These are phyloP conservation scores for Metschnikowia similis DNA, from an alignment of 805 yeast genomes.

Conservation along the genomic window DNA sequence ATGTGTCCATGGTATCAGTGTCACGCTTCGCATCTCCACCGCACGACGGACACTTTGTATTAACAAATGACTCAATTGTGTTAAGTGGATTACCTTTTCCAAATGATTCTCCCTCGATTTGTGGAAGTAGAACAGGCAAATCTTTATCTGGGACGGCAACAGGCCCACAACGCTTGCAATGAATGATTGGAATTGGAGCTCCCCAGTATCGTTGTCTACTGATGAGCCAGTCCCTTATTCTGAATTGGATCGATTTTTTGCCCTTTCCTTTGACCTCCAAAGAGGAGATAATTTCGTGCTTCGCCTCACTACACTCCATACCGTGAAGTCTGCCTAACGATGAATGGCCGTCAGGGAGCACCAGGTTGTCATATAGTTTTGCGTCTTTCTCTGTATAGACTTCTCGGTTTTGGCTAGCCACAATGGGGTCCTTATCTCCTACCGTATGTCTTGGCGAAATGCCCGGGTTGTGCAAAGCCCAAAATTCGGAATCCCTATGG, in stretches of 20 bases:
- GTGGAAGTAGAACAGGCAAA: slow-evolving; percentile 79
- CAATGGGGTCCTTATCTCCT: slow-evolving; percentile 30
- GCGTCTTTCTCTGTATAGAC: slow-evolving; percentile 53
- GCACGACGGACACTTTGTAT: slow-evolving; percentile 80
- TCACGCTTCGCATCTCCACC: slow-evolving; percentile 72
- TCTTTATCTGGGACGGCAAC: slow-evolving; percentile 90
- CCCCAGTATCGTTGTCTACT: slow-evolving; percentile 98
- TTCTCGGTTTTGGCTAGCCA: slow-evolving; percentile 10
- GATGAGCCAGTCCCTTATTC: slow-evolving; percentile 89
- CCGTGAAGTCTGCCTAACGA: slow-evolving; percentile 46
- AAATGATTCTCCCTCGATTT: slow-evolving; percentile 47
- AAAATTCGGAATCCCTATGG: slow-evolving; percentile 74
- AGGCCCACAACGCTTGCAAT: slow-evolving; percentile 80
- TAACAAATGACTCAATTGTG: slow-evolving; percentile 60
- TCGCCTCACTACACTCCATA: slow-evolving; percentile 47
- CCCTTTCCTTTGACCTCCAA: slow-evolving; percentile 46
- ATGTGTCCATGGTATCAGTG: slow-evolving; percentile 98
- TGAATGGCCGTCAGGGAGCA: slow-evolving; percentile 23
- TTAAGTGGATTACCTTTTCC: slow-evolving; percentile 66
- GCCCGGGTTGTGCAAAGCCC: slow-evolving; percentile 58
- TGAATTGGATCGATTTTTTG: slow-evolving; percentile 45
- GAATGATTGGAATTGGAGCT: slow-evolving; percentile 93
- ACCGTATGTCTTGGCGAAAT: slow-evolving; percentile 41
- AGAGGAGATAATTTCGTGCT: slow-evolving; percentile 37
- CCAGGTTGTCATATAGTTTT: slow-evolving; percentile 25